These are phyloP conservation scores for Oryza rufipogon DNA, from an alignment of 176 grass and related monocot genomes.

Conservation along the genomic window DNA sequence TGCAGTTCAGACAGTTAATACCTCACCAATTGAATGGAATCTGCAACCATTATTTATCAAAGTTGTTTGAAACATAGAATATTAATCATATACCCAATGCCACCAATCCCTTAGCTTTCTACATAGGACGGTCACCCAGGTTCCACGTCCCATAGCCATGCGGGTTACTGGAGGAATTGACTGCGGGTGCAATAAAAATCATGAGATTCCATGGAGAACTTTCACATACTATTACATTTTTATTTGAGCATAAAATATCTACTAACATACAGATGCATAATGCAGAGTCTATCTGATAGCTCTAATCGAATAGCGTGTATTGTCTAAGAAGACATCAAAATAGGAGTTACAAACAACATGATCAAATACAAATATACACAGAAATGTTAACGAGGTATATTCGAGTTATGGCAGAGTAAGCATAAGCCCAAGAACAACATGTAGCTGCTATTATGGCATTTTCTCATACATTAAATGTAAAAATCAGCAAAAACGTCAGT, in stretches of 20 bases:
- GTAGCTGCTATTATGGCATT: neutral
- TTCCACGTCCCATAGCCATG: constrained; percentile 92
- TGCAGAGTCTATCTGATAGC: neutral
- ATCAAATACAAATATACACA: constrained; percentile 6
- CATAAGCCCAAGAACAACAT: neutral
- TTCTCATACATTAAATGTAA: neutral
- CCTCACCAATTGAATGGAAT: constrained; percentile 39
- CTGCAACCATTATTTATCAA: constrained; percentile 12
- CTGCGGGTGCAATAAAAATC: constrained; percentile 64
- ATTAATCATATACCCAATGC: constrained; percentile 76
- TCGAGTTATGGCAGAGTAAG: neutral
- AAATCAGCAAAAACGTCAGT: neutral
- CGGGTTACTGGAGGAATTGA: constrained; percentile 97
- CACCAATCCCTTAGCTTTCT: constrained; percentile 99
- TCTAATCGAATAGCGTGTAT: neutral
- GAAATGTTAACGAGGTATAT: neutral
- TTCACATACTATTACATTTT: neutral
- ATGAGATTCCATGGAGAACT: constrained; percentile 29
- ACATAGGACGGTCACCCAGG: constrained; percentile 95
- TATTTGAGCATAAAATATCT: constrained; percentile 22
- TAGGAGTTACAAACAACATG: neutral
- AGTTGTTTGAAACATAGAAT: constrained; percentile 39
- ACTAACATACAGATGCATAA: neutral
- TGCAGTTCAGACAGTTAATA: constrained; percentile 55
- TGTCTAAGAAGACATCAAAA: neutral